Conservation (phyloP, 2,329 filamentous ascomycete genomes). For the Dothistroma septosporum region DNA sequence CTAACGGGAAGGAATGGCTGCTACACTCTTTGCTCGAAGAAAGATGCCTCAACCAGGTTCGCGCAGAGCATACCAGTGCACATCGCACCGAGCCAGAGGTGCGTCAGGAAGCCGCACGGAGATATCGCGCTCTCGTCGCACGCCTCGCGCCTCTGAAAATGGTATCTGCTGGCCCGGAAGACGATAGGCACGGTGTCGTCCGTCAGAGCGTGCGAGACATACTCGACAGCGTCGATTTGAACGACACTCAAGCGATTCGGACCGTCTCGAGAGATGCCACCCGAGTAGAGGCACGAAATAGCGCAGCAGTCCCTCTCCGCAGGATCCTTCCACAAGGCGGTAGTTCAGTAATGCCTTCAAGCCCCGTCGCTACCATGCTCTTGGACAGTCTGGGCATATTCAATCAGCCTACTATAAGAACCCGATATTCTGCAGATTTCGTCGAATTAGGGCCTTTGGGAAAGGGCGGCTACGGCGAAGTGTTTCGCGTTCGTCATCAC, state of each 20-base stretch:
- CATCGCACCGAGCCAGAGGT: slow-evolving; percentile 30
- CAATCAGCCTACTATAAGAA: slow-evolving; percentile 3
- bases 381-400: neutral
- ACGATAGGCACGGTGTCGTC: slow-evolving; percentile 33
- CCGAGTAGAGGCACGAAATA: neutral
- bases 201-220: slow-evolving; percentile 38
- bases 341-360: neutral
- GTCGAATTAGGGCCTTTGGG: slow-evolving; percentile 55
- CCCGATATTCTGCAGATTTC: slow-evolving; percentile 50
- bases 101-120: slow-evolving; percentile 34
- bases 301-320: neutral
- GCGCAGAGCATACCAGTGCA: neutral
- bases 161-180: slow-evolving; percentile 37
- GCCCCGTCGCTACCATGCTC: neutral
- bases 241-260: neutral
- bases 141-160: slow-evolving; percentile 37
- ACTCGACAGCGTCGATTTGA: slow-evolving; percentile 26
- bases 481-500: slow-evolving; percentile 58
- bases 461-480: slow-evolving; percentile 59
- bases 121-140: slow-evolving; percentile 38
- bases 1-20: slow-evolving; percentile 33
- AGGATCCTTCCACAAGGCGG: slow-evolving; percentile 19
- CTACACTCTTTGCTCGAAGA: slow-evolving; percentile 47
- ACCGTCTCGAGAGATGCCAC: neutral
- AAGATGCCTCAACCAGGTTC: slow-evolving; percentile 38